Percentiles rank a stretch among this genome's conserved stretches.
These are phyloP conservation scores for Clathrospora elynae DNA, from an alignment of 2,329 filamentous ascomycete species.

Conservation along the genomic window DNA sequence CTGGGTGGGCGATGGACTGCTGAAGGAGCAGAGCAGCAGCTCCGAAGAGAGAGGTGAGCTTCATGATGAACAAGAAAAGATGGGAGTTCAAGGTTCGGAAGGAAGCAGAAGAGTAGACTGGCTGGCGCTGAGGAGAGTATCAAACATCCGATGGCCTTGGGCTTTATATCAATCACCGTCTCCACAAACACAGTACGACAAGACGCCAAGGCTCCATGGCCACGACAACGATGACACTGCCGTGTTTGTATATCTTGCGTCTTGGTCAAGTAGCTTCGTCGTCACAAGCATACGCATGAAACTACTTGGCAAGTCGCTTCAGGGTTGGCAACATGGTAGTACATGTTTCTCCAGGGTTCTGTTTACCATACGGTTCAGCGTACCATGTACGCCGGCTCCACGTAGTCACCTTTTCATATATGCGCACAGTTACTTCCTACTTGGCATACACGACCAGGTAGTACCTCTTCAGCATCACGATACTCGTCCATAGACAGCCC, in stretches of 20 bases:
- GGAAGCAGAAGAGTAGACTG: background rate
- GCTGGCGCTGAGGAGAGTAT: conserved; percentile 1
- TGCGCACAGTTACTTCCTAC: too few relatives aligned
- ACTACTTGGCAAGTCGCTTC: conserved; percentile 4
- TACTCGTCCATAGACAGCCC: too few relatives aligned
- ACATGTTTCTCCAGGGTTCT: too few relatives aligned
- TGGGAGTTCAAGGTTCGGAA: too few relatives aligned
- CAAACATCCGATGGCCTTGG: background rate
- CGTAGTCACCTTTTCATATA: too few relatives aligned
- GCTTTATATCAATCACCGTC: conserved; percentile 3
- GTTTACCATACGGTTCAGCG: too few relatives aligned
- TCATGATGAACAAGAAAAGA: conserved; percentile 22
- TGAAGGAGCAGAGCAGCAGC: conserved; percentile 36
- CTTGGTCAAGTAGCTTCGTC: conserved; percentile 5
- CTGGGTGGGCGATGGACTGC: conserved; percentile 46
- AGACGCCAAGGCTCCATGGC: background rate
- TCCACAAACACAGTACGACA: background rate
- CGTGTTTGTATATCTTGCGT: conserved; percentile 2
- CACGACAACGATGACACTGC: too few relatives aligned
- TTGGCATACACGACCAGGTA: too few relatives aligned
- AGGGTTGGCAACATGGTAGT: conserved; percentile 9
- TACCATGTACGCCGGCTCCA: too few relatives aligned
- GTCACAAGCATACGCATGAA: conserved; percentile 23
- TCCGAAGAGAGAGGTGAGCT: conserved; percentile 32
- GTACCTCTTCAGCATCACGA: too few relatives aligned